phyloP scores from a whole-genome alignment of 495 filamentous ascomycete species.

The Talaromyces proteolyticus region DNA sequence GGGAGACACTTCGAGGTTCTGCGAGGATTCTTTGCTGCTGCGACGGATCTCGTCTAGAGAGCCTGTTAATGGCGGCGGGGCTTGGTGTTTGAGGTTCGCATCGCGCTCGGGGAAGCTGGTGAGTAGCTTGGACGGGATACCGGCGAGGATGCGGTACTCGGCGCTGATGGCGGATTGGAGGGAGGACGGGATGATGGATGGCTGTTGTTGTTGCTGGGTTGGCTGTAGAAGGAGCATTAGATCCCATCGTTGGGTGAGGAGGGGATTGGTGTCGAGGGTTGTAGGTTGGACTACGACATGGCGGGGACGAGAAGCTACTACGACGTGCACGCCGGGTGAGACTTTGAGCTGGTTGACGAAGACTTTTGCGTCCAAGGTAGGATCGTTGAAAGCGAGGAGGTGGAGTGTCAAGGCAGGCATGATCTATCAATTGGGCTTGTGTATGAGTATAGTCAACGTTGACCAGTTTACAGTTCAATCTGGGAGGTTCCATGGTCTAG shows the following conservation, averaged over 20 bases:
- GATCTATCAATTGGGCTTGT: too few species aligned
- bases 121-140: constrained; percentile 48
- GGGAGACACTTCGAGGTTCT: constrained; percentile 48
- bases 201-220: constrained; percentile 5
- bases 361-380: constrained; percentile 13
- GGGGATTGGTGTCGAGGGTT: constrained; percentile 32
- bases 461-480: too few species aligned
- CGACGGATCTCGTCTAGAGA: constrained; percentile 23
- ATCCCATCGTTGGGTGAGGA: constrained; percentile 50
- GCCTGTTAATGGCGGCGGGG: constrained; percentile 31
- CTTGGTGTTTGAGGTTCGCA: constrained; percentile 34
- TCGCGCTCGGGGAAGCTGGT: constrained; percentile 40
- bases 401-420: constrained; percentile 45
- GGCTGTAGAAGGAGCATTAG: constrained; percentile 47
- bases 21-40: constrained; percentile 28
- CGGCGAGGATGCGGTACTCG: constrained; percentile 45
- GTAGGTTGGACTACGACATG: constrained; percentile 48
- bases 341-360: constrained; percentile 20
- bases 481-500: too few species aligned
- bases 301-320: constrained; percentile 33
- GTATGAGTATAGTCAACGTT: too few species aligned
- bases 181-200: constrained; percentile 23
- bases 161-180: constrained; percentile 23
- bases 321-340: constrained; percentile 29
- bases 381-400: constrained; percentile 30